Evolutionary conservation across 2,329 filamentous ascomycete species (phyloP), one percentile per base, ranked within the genome.

Genomic region (Ophiognomonia clavigignenti-juglandacearum): DNA sequence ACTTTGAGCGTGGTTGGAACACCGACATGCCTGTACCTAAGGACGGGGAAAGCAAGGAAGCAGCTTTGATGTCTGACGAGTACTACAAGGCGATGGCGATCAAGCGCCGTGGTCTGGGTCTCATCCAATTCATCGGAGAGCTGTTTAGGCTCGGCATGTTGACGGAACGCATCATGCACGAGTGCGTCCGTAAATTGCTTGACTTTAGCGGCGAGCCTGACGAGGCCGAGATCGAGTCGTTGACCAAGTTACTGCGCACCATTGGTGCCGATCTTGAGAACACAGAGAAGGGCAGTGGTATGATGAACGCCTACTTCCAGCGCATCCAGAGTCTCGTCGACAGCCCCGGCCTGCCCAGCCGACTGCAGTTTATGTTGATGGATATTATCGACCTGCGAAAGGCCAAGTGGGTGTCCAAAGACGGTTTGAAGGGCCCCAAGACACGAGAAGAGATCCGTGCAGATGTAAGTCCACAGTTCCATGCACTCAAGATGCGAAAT

Each of bases 51-150:
- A 65, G 71, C 23, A 73, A 74, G 62, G 92, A 96, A 63, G 85
- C 83, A 42, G 85, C 73, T 39, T 83, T 97, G 75, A 71, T 98
- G 57, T 96, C 92, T 0, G 93, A 98, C 53, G 93, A 97, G 65
- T 98, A 98, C 73, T 98, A 98, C 67, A 72, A 83, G 55, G 92
- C 89, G 34, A 92, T 91, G 41, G 91, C 92, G 48, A 91, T 91
- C 61, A 98, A 98, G 77, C 85, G 93, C 70, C 87, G 90, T 68
- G 93, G 93, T 71, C 86, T 98, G 55, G 93, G 93, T 84, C 81
- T 98, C 19, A 92, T 98, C 54, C 92, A 96, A 70, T 98, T 98
- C 72, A 98, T 98, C 63, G 93, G 93, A 74, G 93, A 98, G 71
- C 82, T 98, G 38, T 98, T 95, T 82, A 98, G 97, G 77, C 83